Conservation (phyloP, 225 moss, liverwort and hornwort genomes). For the Pleurozium schreberi region DNA sequence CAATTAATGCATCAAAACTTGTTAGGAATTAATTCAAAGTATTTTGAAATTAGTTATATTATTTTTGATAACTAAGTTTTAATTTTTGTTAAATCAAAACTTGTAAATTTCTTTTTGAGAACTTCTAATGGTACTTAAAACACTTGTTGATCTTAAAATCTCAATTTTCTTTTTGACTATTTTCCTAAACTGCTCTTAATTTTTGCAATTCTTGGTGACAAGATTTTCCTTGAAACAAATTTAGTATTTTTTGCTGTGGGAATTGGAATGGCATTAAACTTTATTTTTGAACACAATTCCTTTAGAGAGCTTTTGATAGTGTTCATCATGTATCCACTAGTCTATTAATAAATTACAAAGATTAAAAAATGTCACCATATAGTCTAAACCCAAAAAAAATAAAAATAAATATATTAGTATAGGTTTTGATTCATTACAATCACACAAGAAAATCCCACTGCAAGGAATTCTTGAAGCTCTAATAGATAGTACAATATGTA, state of each 20-base stretch:
- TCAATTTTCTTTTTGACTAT: too few relatives aligned
- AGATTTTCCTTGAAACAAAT: not conserved
- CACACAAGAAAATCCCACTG: not conserved
- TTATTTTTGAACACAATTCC: not conserved
- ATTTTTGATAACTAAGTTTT: too few relatives aligned
- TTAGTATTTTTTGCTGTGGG: fast-evolving
- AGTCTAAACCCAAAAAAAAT: too few relatives aligned
- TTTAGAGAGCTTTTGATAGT: not conserved
- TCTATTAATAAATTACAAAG: not conserved
- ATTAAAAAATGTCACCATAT: not conserved
- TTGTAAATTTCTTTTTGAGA: too few relatives aligned
- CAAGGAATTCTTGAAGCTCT: not conserved
- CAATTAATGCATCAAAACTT: too few relatives aligned
- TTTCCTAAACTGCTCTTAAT: too few relatives aligned
- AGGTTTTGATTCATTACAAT: not conserved
- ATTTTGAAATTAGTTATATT: too few relatives aligned
- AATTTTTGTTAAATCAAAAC: too few relatives aligned
- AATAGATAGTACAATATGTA: not conserved
- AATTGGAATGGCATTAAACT: not conserved
- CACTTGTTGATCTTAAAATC: too few relatives aligned
- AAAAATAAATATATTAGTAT: not conserved
- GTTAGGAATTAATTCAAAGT: too few relatives aligned
- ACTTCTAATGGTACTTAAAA: too few relatives aligned
- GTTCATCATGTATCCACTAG: fast-evolving
- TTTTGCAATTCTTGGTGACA: not conserved